Conservation (phyloP, 225 moss, liverwort and hornwort genomes). For the Physcomitrium patens region DNA sequence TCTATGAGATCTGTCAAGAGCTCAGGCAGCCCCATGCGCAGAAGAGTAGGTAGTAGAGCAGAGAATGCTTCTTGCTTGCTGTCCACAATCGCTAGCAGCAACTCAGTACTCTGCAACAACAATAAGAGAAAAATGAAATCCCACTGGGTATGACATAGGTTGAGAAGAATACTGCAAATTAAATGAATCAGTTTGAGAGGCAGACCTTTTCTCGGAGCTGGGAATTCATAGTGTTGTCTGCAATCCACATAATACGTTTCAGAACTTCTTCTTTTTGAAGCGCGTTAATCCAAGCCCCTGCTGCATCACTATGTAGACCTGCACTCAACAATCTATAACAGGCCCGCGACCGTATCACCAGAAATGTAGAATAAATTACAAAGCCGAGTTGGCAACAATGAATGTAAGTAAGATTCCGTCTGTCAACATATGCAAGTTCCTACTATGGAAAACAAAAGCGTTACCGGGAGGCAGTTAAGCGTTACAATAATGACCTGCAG, state of each 20-base stretch:
- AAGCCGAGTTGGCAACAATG: neutral
- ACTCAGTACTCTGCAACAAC: constrained; percentile 72
- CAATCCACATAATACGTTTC: constrained; percentile 90
- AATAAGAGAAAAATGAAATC: constrained; percentile 1
- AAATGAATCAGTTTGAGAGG: constrained; percentile 11
- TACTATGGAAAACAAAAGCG: constrained; percentile 1
- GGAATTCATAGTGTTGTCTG: constrained; percentile 78
- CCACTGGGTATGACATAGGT: constrained; percentile 4
- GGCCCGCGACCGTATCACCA: constrained; percentile 25
- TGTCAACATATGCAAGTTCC: neutral
- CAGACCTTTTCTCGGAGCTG: constrained; percentile 88
- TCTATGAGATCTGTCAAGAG: constrained; percentile 76
- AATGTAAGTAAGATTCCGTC: neutral
- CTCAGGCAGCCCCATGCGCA: constrained; percentile 76
- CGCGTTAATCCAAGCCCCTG: constrained; percentile 63
- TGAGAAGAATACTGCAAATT: constrained; percentile 15
- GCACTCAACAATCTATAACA: constrained; percentile 84
- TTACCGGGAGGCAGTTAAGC: neutral
- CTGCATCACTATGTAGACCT: constrained; percentile 86
- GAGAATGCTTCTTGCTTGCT: constrained; percentile 73
- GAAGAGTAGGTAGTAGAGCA: constrained; percentile 67
- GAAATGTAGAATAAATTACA: constrained; percentile 1
- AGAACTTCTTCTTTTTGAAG: constrained; percentile 65
- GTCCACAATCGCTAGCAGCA: constrained; percentile 91
- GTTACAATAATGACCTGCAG: constrained; percentile 67